These are phyloP conservation scores for Panicum hallii DNA, from an alignment of 202 grass and related monocot genomes.

Conservation along the genomic window DNA sequence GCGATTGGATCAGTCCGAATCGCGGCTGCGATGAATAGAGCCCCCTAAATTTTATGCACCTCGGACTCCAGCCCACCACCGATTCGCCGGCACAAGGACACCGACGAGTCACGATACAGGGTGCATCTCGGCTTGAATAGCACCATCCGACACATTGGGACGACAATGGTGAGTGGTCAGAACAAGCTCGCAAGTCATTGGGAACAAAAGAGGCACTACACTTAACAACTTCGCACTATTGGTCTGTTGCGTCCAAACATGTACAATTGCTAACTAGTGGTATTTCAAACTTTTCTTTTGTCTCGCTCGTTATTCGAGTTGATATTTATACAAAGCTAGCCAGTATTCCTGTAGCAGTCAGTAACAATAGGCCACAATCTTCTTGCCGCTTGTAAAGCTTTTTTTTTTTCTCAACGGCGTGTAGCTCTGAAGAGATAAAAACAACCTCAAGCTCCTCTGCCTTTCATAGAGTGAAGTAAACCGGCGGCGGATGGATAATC, in stretches of 20 bases:
- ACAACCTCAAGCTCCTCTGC: constrained; percentile 29
- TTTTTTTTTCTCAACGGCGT: not conserved
- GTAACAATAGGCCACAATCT: not conserved
- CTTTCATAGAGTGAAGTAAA: constrained; percentile 77
- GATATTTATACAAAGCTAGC: constrained; percentile 35
- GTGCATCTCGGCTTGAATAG: not conserved
- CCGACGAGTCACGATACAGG: not conserved
- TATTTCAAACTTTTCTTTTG: not conserved
- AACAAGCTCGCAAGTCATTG: not conserved
- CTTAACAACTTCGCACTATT: not conserved
- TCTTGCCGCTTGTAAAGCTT: not conserved
- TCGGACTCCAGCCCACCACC: no score
- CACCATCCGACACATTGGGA: not conserved
- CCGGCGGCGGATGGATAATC: constrained; percentile 48
- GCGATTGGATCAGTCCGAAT: no score
- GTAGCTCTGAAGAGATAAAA: constrained; percentile 4
- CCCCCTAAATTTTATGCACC: no score
- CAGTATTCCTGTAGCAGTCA: not conserved
- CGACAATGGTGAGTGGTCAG: not conserved
- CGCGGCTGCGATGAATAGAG: no score
- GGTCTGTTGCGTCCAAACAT: not conserved
- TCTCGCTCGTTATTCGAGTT: constrained; percentile 21
- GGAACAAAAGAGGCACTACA: no score
- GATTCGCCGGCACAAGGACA: not conserved
- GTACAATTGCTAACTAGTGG: constrained; percentile 7